Evolutionary conservation across 2,329 filamentous ascomycete species (phyloP), one percentile per base, ranked within the genome.

Genomic region (Pseudogymnoascus pannorum): DNA sequence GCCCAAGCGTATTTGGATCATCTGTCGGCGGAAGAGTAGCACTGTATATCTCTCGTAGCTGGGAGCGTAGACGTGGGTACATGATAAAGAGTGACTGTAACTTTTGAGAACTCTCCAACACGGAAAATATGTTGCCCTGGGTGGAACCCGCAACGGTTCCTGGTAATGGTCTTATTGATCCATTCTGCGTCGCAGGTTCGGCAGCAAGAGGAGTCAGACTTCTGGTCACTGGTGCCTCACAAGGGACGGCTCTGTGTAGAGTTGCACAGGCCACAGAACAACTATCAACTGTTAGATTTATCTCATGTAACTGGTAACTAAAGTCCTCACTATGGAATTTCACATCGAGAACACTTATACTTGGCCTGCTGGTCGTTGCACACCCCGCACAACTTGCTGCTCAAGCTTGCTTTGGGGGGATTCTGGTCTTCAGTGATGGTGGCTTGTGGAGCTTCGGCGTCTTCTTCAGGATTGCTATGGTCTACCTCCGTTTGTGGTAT

Each of bases 311-410:
- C 14, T 20, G 14, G 22, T 58, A 14, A 60, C 36, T 26, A 14
- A 57, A 11, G 51, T 16, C 73, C 83, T 69, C 75, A 87, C 85
- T 85, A 87, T 64, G 80, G 79, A 20, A 81, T 67, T 57, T 77
- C 72, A 69, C 85, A 87, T 26, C 77, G 77, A n/a, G 81, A 76
- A 64, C 85, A 87, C 67, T 85, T 87, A 72, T 87, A 87, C 70
- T 84, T 87, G 29, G 76, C 77, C 18, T 78, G 74, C 4, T 76
- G 76, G 33, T 71, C 68, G 26, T 79, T 70, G 70, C 85, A 87
- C 31, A 85, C 75, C 4, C 78, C 77, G 66, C 85, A 87, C 51
- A 84, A 73, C 63, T 73, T 76, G 62, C 74, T 61, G 20, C 20
- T 48, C 36, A 26, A n/a, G 12, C 57, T 22, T 62, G 60, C 33